A percentile compares a stretch with the other conserved stretches of the same genome.
Evolutionary conservation across 257 asterid genomes (phyloP).

Genomic region (Solanum piurae): DNA sequence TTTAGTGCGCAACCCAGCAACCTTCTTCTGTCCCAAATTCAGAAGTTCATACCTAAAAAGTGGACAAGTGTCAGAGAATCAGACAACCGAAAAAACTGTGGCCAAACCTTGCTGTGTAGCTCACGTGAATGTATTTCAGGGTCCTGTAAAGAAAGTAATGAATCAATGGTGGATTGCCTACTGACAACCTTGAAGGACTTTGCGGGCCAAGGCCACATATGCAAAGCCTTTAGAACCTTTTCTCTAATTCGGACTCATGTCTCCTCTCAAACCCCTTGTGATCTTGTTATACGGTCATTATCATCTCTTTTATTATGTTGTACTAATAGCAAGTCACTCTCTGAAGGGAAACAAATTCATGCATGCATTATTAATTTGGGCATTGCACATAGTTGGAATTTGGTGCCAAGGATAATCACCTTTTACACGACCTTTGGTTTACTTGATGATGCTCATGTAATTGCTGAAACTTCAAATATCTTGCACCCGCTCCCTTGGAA

Average conservation of each 20-base stretch:
- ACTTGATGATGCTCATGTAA: constrained; percentile 33
- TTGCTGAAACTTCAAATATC: constrained; percentile 33
- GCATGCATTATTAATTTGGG: constrained; percentile 54
- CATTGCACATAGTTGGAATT: constrained; percentile 23
- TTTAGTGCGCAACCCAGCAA: constrained; percentile 24
- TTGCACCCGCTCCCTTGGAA: constrained; percentile 72
- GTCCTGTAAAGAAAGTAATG: constrained; percentile 10
- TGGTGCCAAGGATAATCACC: constrained; percentile 59
- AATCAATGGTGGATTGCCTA: constrained; percentile 44
- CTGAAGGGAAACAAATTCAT: constrained; percentile 68
- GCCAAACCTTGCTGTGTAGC: background rate
- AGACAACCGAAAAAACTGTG: background rate
- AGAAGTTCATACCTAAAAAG: constrained; percentile 40
- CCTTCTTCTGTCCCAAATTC: constrained; percentile 28
- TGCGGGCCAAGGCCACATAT: constrained; percentile 48
- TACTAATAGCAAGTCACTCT: constrained; percentile 33
- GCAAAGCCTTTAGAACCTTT: constrained; percentile 52
- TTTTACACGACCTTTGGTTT: constrained; percentile 37
- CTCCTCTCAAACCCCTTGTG: constrained; percentile 25
- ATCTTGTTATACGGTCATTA: constrained; percentile 34
- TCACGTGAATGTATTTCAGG: constrained; percentile 3
- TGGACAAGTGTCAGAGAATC: constrained; percentile 30
- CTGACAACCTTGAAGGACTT: constrained; percentile 41
- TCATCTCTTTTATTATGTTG: constrained; percentile 55
- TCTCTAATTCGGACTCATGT: constrained; percentile 34